Evolutionary conservation across 257 asterid species (phyloP).

Genomic region (Salvia rosmarinus): DNA sequence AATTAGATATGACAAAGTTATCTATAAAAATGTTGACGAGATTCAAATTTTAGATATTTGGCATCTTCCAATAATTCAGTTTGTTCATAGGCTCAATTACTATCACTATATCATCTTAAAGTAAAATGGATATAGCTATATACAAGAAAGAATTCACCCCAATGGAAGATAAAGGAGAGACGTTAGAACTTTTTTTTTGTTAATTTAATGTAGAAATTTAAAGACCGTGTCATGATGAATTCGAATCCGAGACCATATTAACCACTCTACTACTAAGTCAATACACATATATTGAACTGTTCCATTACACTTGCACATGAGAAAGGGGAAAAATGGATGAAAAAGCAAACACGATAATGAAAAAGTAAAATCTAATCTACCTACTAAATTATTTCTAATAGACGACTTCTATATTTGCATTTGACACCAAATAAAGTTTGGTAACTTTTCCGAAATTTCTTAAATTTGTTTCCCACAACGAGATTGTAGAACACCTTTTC

Average conservation of each 20-base stretch:
- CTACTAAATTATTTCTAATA: conserved; percentile 12
- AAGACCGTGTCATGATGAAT: no score
- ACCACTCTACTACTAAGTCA: no score
- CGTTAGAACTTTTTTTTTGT: background rate
- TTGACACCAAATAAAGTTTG: conserved; percentile 26
- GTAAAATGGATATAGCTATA: background rate
- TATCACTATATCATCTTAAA: background rate
- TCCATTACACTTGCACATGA: background rate
- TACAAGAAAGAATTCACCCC: background rate
- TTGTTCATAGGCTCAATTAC: background rate
- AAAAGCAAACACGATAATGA: conserved; percentile 12
- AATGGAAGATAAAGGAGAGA: background rate
- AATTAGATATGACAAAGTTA: no score
- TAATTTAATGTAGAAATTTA: no score
- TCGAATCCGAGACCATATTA: no score
- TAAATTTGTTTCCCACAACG: conserved; percentile 3
- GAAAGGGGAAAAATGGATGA: background rate
- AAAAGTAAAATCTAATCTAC: conserved; percentile 25
- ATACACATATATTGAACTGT: background rate
- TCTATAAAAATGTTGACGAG: no score
- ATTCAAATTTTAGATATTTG: no score
- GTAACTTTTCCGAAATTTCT: conserved; percentile 25
- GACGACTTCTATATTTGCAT: conserved; percentile 11
- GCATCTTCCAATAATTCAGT: no score
- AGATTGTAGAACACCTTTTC: background rate